A percentile compares a stretch with the other conserved stretches of the same genome.
phyloP scores from a whole-genome alignment of 257 asterid species.

The Ajuga chamaepitys region DNA sequence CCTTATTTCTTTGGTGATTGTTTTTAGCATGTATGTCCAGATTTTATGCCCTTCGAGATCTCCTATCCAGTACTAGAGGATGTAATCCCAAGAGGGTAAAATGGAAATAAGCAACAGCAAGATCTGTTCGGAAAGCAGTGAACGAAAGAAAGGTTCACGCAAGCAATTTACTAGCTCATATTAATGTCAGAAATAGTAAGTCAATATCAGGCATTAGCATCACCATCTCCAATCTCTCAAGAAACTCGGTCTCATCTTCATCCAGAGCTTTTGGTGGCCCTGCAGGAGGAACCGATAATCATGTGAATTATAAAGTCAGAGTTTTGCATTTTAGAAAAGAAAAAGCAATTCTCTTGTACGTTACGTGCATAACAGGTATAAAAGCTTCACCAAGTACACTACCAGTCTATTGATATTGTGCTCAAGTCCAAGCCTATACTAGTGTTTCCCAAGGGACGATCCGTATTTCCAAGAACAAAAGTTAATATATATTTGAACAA shows the following conservation, averaged over 20 bases:
- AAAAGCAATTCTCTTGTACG: background rate
- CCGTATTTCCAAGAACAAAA: background rate
- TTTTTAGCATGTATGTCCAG: background rate
- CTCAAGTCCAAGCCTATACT: background rate
- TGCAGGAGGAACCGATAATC: conserved; percentile 20
- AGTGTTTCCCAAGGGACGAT: background rate
- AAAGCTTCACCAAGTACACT: background rate
- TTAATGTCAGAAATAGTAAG: background rate
- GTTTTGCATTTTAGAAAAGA: background rate
- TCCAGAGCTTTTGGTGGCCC: conserved; percentile 98
- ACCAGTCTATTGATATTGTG: background rate
- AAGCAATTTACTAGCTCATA: background rate
- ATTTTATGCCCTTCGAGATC: background rate
- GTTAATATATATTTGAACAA: background rate
- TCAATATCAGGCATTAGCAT: conserved; percentile 21
- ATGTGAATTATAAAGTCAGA: background rate
- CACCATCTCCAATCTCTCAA: conserved; percentile 70
- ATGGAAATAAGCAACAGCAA: conserved; percentile 5
- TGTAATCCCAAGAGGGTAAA: background rate
- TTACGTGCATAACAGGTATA: background rate
- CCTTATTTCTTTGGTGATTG: background rate
- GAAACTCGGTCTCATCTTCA: conserved; percentile 96
- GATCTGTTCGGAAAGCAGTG: background rate
- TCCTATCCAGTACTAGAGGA: background rate
- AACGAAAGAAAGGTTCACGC: conserved; percentile 2